A percentile compares a stretch with the other conserved stretches of the same genome.
phyloP scores from a whole-genome alignment of 768 basidiomycete species.

The Rhodotorula graminis region DNA sequence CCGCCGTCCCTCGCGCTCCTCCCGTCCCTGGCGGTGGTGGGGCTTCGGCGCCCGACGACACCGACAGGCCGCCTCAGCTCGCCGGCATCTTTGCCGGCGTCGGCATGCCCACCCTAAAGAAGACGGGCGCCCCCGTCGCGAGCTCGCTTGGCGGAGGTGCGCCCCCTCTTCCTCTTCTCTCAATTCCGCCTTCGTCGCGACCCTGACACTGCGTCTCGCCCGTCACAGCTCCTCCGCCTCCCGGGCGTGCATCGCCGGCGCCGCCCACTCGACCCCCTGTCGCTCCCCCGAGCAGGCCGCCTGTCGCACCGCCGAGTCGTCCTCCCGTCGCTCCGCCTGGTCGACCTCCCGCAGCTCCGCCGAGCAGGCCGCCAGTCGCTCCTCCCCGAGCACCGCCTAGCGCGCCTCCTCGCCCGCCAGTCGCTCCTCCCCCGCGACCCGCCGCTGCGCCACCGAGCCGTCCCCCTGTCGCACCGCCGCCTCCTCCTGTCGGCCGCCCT shows the following conservation, averaged over 20 bases:
- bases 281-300: slow-evolving; percentile 1
- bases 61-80: slow-evolving; percentile 11
- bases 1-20: slow-evolving; percentile 5
- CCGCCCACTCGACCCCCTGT: slow-evolving; percentile 1
- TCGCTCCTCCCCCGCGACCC: not conserved
- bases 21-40: not conserved
- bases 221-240: not conserved
- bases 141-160: slow-evolving; percentile 6
- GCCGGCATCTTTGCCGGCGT: slow-evolving; percentile 39
- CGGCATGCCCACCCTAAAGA: slow-evolving; percentile 39
- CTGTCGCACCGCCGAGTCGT: not conserved
- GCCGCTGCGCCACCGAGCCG: not conserved
- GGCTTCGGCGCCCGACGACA: not conserved
- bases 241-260: slow-evolving; percentile 3
- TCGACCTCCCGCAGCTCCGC: not conserved
- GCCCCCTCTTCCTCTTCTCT: not conserved
- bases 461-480: not conserved
- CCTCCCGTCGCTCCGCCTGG: slow-evolving; percentile 6
- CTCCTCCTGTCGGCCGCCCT: not conserved
- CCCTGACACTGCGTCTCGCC: too few species aligned
- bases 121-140: slow-evolving; percentile 28
- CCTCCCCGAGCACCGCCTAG: not conserved
- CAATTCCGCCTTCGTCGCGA: too few species aligned
- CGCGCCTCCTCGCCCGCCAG: not conserved
- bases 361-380: not conserved